phyloP scores from a whole-genome alignment of 345 rosid genomes.

The Aquilaria yunnanensis region DNA sequence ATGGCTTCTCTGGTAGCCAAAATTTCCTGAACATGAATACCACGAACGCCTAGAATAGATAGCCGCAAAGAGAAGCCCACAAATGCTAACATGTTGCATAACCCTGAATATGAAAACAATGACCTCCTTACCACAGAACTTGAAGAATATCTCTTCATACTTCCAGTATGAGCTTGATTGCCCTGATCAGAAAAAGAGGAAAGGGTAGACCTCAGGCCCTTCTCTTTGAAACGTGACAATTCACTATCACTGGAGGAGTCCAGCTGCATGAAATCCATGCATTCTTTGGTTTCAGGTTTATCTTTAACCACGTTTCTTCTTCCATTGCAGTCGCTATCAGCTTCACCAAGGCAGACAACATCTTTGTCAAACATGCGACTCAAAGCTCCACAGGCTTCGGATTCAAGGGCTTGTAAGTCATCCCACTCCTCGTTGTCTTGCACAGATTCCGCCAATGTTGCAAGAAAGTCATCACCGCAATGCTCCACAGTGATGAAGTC shows the following conservation, averaged over 20 bases:
- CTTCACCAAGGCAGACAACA: conserved; percentile 10
- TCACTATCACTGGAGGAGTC: conserved; percentile 57
- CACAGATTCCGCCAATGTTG: conserved; percentile 70
- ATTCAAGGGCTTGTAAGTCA: conserved; percentile 58
- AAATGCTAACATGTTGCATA: too few species aligned
- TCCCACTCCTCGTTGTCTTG: conserved; percentile 85
- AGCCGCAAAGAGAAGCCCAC: too few species aligned
- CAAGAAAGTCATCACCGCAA: conserved; percentile 86
- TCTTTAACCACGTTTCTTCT: conserved; percentile 42
- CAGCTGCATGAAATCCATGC: conserved; percentile 36
- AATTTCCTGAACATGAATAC: too few species aligned
- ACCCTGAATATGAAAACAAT: too few species aligned
- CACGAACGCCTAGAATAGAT: too few species aligned
- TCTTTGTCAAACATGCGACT: conserved; percentile 41
- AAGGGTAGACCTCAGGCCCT: conserved; percentile 11
- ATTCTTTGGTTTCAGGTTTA: conserved; percentile 39
- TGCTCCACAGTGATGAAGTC: conserved; percentile 78
- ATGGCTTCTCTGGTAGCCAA: too few species aligned
- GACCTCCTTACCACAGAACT: conserved; percentile 37
- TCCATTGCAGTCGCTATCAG: conserved; percentile 9
- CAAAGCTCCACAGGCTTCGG: conserved; percentile 74
- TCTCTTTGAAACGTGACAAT: conserved; percentile 16
- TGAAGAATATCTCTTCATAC: conserved; percentile 21
- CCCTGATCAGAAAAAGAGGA: conserved; percentile 8
- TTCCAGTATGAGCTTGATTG: conserved; percentile 3